Evolutionary conservation across 2,329 filamentous ascomycete genomes (phyloP), one percentile per base, ranked within the genome.

Genomic region (Colletotrichum costaricense): DNA sequence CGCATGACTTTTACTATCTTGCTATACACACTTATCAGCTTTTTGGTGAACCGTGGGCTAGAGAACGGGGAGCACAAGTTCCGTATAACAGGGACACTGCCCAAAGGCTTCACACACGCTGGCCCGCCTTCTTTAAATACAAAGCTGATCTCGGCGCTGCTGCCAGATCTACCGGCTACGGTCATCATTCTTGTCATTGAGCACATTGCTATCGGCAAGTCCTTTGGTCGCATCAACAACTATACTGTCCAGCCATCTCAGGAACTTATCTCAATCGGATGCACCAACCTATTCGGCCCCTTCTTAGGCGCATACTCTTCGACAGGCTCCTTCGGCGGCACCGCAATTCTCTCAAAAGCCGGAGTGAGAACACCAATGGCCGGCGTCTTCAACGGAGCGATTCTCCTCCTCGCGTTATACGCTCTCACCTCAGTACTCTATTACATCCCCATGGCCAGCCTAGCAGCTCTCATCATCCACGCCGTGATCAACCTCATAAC

Each of bases 201-300:
- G 81, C 94, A 96, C 79, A 95, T 95, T 75, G 93, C 94, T 42
- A 95, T 96, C 73, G 92, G 93, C 2, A 96, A 96, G 80, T 94
- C 93, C 0, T 95, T 95, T 78, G 94, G 93, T 3, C 88, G 93
- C 74, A 87, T 94, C 74, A 94, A 94, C 84, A 94, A 93, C 82
- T 96, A 96, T 81, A 91, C 89, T 19, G 92, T 96, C 77, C 88
- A 94, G 69, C 93, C 94, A 0, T 95, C 93, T 0, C 94, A 96
- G 77, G 94, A 96, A 79, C 85, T 95, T 57, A 91, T 95, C 30
- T 93, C 93, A 12, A 93, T 95, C 74, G 94, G 94, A 42, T 89
- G 94, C 2, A 91, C 90, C 38, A 96, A 96, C 76, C 82, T 95
- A 5, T 86, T 95, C 3, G 93, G 92, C 6, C 93, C 93, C 1